Percentiles rank a stretch among this genome's conserved stretches.
phyloP scores from a whole-genome alignment of 2,329 filamentous ascomycete genomes.

The Ophiostoma pallidulum region DNA sequence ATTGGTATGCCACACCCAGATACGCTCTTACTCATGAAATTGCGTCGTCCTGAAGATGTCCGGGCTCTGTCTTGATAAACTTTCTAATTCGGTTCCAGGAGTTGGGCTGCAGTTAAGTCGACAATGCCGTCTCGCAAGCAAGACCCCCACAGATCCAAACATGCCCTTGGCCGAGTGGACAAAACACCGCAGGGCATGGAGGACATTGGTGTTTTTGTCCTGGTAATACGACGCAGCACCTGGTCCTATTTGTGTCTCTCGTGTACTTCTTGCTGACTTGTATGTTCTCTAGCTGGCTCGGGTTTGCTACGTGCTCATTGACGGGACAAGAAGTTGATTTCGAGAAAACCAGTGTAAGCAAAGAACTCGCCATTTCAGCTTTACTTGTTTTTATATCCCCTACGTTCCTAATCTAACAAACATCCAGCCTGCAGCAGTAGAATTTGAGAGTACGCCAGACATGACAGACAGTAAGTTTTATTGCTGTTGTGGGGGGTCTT shows the following conservation, averaged over 20 bases:
- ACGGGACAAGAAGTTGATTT: conserved; percentile 20
- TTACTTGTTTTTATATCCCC: no score
- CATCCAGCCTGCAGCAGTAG: conserved; percentile 17
- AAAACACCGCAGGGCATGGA: conserved; percentile 22
- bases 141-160: conserved; percentile 3
- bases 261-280: no score
- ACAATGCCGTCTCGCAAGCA: conserved; percentile 16
- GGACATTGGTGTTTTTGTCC: conserved; percentile 23
- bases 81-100: no score
- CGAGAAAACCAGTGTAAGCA: conserved; percentile 14
- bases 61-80: no score
- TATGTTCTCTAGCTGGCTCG: conserved; percentile 22
- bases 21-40: no score
- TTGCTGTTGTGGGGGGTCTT: no score
- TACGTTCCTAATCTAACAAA: background rate
- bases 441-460: conserved; percentile 17
- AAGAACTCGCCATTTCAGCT: no score
- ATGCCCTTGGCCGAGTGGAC: conserved; percentile 13
- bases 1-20: conserved; percentile 11
- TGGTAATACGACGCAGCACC: no score
- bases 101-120: conserved; percentile 22
- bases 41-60: no score
- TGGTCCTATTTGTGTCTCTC: no score
- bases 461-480: conserved; percentile 19
- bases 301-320: conserved; percentile 23